A percentile compares a stretch with the other conserved stretches of the same genome.
Evolutionary conservation across 106 monocot genomes (phyloP).

Genomic region (Dioscorea alata): DNA sequence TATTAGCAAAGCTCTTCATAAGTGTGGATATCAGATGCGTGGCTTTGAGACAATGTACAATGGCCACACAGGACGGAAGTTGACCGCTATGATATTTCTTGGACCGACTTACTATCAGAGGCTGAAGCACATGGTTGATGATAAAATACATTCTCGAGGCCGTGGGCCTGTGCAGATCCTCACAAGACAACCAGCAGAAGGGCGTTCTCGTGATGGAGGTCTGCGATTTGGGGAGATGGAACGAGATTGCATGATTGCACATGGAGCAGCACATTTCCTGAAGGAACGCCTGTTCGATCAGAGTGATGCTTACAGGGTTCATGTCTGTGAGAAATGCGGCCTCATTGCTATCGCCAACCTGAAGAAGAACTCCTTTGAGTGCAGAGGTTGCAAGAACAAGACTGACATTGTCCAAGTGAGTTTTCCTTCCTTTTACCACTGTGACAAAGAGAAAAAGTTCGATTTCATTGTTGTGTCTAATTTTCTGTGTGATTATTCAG

Average conservation of each 20-base stretch:
- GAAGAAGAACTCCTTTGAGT: slow-evolving; percentile 94
- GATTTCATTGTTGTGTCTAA: too few species aligned
- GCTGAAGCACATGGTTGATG: slow-evolving; percentile 98
- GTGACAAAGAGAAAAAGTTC: too few species aligned
- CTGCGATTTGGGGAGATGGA: slow-evolving; percentile 99
- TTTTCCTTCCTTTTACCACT: neutral
- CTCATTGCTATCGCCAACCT: slow-evolving; percentile 92
- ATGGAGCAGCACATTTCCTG: slow-evolving; percentile 91
- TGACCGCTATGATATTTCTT: slow-evolving; percentile 95
- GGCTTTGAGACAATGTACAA: slow-evolving; percentile 99
- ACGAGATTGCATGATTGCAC: slow-evolving; percentile 99
- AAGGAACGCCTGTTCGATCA: slow-evolving; percentile 95
- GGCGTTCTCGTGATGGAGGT: slow-evolving; percentile 90
- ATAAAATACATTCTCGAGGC: slow-evolving; percentile 96
- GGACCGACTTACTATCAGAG: slow-evolving; percentile 99
- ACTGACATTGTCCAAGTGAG: slow-evolving; percentile 94
- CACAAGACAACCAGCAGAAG: slow-evolving; percentile 95
- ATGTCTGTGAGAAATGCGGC: slow-evolving; percentile 95
- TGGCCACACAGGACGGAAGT: slow-evolving; percentile 84
- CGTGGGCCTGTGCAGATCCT: slow-evolving; percentile 98
- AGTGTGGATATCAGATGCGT: slow-evolving; percentile 99
- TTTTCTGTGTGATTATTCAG: slow-evolving; percentile 14
- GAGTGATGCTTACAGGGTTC: slow-evolving; percentile 96
- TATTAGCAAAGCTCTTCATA: slow-evolving; percentile 97
- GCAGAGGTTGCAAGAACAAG: slow-evolving; percentile 97